Evolutionary conservation across 495 filamentous ascomycete genomes (phyloP).

Genomic region (Penicillium pulvis): DNA sequence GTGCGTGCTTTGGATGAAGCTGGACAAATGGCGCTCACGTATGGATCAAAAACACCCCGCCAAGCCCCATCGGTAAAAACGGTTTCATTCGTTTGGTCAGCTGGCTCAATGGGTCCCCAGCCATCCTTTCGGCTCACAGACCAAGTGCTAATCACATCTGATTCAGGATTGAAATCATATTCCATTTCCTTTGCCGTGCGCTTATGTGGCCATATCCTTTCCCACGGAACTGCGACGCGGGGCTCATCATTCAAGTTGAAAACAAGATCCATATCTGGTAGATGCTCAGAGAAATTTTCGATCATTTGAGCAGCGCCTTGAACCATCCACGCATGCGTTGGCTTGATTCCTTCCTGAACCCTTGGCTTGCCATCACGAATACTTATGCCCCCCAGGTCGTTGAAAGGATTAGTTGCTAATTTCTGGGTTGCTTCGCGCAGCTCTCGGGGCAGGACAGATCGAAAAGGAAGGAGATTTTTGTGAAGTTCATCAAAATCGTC

Average conservation of each 20-base stretch:
- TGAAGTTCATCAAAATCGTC: conserved; percentile 79
- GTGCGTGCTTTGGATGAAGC: conserved; percentile 57
- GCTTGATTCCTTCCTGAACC: conserved; percentile 49
- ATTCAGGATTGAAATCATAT: conserved; percentile 22
- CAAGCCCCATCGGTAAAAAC: conserved; percentile 53
- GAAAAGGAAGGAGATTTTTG: conserved; percentile 70
- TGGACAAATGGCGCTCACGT: conserved; percentile 55
- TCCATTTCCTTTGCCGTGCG: conserved; percentile 34
- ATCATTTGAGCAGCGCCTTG: conserved; percentile 64
- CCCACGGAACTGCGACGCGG: conserved; percentile 71
- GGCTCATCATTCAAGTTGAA: conserved; percentile 81
- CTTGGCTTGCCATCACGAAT: conserved; percentile 49
- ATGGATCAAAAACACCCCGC: conserved; percentile 48
- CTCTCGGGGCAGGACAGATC: conserved; percentile 62
- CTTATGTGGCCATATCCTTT: conserved; percentile 48
- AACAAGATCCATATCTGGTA: conserved; percentile 80
- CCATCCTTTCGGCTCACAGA: conserved; percentile 34
- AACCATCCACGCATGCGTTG: conserved; percentile 59
- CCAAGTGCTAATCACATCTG: conserved; percentile 34
- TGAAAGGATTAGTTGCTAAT: conserved; percentile 48
- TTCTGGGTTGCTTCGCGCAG: conserved; percentile 54
- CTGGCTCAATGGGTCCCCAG: conserved; percentile 49
- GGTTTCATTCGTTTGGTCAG: conserved; percentile 43
- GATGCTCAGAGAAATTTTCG: conserved; percentile 63
- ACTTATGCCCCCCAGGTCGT: conserved; percentile 50